Evolutionary conservation across 495 filamentous ascomycete genomes (phyloP), one percentile per base, ranked within the genome.

Genomic region (Neurospora sp.): DNA sequence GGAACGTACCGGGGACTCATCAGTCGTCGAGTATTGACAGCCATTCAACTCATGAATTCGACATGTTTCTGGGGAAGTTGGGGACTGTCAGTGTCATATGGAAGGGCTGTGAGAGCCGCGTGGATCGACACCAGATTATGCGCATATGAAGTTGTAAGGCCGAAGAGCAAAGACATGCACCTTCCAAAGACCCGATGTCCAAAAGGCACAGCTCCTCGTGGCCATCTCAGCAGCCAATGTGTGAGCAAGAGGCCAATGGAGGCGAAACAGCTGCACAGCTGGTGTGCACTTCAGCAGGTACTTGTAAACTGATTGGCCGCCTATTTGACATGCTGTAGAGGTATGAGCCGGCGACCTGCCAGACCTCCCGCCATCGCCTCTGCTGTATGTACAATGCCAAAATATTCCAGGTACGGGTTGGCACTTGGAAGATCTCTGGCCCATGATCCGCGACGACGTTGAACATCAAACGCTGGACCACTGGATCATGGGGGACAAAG

Each of bases 391-490:
- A 41, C 14, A 16, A 41, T 41, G 40, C 16, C 41, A 42, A 44
- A n/a, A 20, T 59, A 5, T 59, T 59, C 11, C 48, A 66, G 54
- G 54, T 14, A 62, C 54, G 48, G 48, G 10, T 27, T 54, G 46
- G 46, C 46, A 59, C 48, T 59, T 59, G 48, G 20, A 37, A 35
- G 54, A 66, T 66, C 54, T 66, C 54, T 16, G 7, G 31, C 54
- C 14, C 27, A 66, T 66, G 54, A 66, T 66, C 76, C 77, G 76
- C 77, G 78, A 81, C 77, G 76, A 74, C 75, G 72, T 59, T 75
- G 74, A 77, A 76, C 71, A 76, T 81, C 79, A 81, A 80, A 81
- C 80, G 78, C 77, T 78, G 73, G 79, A 75, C 80, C 77, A 81
- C 70, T 79, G 75, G 54, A 66, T 66, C 54, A 66, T 66, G 27